Evolutionary conservation across 345 rosid species (phyloP), one percentile per base, ranked within the genome.

Genomic region (Eucalyptus caleyi): DNA sequence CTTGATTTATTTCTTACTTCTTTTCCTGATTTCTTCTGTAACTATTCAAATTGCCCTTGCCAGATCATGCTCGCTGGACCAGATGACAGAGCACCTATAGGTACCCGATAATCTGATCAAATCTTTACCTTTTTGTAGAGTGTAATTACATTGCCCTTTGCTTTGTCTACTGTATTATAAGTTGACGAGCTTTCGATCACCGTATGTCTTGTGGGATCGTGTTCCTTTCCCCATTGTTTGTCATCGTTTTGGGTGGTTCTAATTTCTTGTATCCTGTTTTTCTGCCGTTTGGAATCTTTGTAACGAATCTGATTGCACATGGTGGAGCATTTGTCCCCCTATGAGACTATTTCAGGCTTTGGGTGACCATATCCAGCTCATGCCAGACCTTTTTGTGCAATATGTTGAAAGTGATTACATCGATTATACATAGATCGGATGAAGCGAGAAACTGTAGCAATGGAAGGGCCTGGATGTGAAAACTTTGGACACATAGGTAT

Each of bases 21-120:
- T 86, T 85, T n/a, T 40, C 50, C 40, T 6, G 16, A 32, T 42
- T 65, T 49, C n/a, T 86, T 34, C 7, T 16, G 49, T 59, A 86
- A 67, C 18, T 16, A 6, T 16, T 60, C 90, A 60, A n/a, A 50
- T 37, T 87, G 62, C 30, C 54, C 69, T 60, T 92, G 80, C 85
- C 94, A 96, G 96, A 95, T 95, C 85, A 93, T 89, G 86, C 95
- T 96, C 4, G 94, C 93, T 1, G 97, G 96, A 42, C 97, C 97
- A 12, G 96, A 96, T 44, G 96, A 94, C 91, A 90, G 94, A 93
- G 89, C 94, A n/a, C 91, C 94, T 56, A n/a, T 24, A 82, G 90
- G 49, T 24, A 83, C 80, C 51, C 11, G 86, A 40, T 87, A 50
- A 27, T 50, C 86, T 19, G 88, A 7, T 34, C 32, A n/a, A 8